Base-by-base conservation (phyloP, 106 monocot genomes). In the Vanilla planifolia region DNA sequence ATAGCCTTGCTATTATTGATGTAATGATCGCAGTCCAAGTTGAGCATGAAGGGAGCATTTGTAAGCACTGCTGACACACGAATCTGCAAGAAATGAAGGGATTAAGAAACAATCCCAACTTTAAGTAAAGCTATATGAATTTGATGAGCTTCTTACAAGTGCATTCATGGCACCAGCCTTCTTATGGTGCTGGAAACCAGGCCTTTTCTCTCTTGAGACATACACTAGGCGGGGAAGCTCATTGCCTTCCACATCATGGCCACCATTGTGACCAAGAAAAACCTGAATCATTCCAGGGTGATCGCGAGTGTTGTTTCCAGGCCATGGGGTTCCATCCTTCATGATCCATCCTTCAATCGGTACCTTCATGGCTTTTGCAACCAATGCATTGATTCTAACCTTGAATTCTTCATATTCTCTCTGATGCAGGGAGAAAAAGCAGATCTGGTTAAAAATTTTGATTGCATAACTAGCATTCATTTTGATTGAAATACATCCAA, bases 261-360 rank as follows among this genome's bases (percentile, higher is more conserved):
- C 95, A 28, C 95, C 95, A 46, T 80, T 90, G 62, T 90, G 86
- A 15, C 95, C 95, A 58, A 96, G 43, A 71, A 96, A 96, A n/a
- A 96, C 95, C 55, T 96, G 95, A 51, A 96, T 90, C 90, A 96
- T 96, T 61, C 95, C 95, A 1, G 95, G 90, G 58, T 96, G 95
- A 41, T 96, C 95, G 0, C 95, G 74, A 10, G 90, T 90, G 79
- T 96, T 96, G 70, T 96, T 96, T 6, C 90, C 95, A 0, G 86
- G 90, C 90, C 95, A 90, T 5, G 90, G 95, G 3, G 95, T 90
- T 33, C 90, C 95, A 27, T 87, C 86, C 62, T 83, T 46, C 89
- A 89, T 89, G 53, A 89, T 89, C 94, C 94, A 83, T 13, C 94
- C 94, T 64, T 94, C 94, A 5, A 67, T 15, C 0, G 94, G 94